Conservation (phyloP, 192 early-diverging fungal genomes). For the Backusella luteola region DNA sequence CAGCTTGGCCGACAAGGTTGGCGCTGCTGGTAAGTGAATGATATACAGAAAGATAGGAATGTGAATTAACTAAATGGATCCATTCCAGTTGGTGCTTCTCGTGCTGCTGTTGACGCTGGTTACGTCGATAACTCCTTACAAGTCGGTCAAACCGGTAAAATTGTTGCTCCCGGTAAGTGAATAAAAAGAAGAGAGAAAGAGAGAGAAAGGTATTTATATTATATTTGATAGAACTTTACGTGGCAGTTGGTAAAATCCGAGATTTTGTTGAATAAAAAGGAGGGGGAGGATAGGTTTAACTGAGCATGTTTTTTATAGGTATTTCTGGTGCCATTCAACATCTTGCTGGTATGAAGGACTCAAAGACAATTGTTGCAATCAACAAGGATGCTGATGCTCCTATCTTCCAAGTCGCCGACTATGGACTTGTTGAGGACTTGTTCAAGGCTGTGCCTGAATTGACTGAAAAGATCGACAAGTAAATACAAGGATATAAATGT, state of each 20-base stretch:
- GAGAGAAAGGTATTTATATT: not conserved
- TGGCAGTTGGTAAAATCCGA: slow-evolving; percentile 75
- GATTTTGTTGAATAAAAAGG: not conserved
- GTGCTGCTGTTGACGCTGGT: slow-evolving; percentile 96
- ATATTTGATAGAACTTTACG: slow-evolving; percentile 66
- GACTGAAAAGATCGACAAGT: slow-evolving; percentile 64
- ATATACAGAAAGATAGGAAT: not conserved
- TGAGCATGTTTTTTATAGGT: slow-evolving; percentile 14
- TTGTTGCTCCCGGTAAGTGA: slow-evolving; percentile 82
- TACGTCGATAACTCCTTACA: slow-evolving; percentile 96
- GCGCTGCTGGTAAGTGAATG: slow-evolving; percentile 69
- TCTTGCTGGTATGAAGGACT: slow-evolving; percentile 99
- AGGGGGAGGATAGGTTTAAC: not conserved
- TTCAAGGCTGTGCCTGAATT: slow-evolving; percentile 92
- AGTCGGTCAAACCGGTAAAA: slow-evolving; percentile 98
- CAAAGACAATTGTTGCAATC: slow-evolving; percentile 97
- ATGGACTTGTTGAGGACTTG: slow-evolving; percentile 93
- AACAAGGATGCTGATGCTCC: slow-evolving; percentile 98
- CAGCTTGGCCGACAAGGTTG: slow-evolving; percentile 90
- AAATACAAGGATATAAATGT: not conserved
- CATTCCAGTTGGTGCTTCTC: slow-evolving; percentile 88
- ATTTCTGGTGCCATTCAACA: slow-evolving; percentile 98
- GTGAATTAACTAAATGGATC: not conserved
- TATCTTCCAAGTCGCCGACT: slow-evolving; percentile 97
- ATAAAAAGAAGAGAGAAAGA: not conserved